Evolutionary conservation across 2,329 filamentous ascomycete species (phyloP).

Genomic region (Lizonia empirigonia): DNA sequence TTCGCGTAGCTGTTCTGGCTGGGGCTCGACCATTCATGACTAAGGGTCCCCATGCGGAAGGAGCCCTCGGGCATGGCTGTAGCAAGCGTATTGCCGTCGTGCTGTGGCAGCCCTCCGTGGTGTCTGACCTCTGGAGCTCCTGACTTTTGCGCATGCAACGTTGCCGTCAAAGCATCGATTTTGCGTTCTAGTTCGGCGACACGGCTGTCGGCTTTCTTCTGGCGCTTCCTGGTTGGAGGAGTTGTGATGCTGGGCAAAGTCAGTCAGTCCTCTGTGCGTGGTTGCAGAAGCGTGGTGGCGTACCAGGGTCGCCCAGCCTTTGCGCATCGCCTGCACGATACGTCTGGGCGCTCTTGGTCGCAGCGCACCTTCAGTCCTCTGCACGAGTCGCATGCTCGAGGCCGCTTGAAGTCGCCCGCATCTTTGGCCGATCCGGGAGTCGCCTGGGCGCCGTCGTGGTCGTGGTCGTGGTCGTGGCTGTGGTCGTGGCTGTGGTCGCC

Average conservation of each 20-base stretch:
- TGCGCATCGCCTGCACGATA: slow-evolving; percentile 68
- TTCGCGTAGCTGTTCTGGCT: slow-evolving; percentile 27
- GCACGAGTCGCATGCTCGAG: slow-evolving; percentile 56
- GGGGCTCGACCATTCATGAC: slow-evolving; percentile 39
- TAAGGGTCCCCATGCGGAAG: slow-evolving; percentile 34
- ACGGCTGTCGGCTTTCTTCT: slow-evolving; percentile 89
- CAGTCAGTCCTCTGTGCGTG: background rate
- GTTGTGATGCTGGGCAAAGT: slow-evolving; percentile 55
- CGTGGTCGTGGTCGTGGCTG: slow-evolving; percentile 22
- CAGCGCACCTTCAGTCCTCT: slow-evolving; percentile 65
- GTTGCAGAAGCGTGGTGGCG: slow-evolving; percentile 53
- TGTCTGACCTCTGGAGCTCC: slow-evolving; percentile 28
- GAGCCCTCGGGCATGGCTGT: slow-evolving; percentile 30
- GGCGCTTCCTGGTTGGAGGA: slow-evolving; percentile 74
- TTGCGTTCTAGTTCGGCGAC: slow-evolving; percentile 92
- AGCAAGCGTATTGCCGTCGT: slow-evolving; percentile 17
- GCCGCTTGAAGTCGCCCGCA: slow-evolving; percentile 51
- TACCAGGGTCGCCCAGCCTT: slow-evolving; percentile 81
- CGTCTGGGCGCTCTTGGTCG: slow-evolving; percentile 73
- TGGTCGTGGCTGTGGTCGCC: slow-evolving; percentile 30
- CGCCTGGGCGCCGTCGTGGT: slow-evolving; percentile 36
- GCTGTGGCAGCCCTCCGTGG: slow-evolving; percentile 31
- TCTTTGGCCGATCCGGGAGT: slow-evolving; percentile 42
- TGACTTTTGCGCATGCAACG: slow-evolving; percentile 65
- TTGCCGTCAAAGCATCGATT: slow-evolving; percentile 85